Percentiles rank a stretch among this genome's conserved stretches.
Conservation (phyloP, 306 rosid genomes). For the Datisca glomerata region DNA sequence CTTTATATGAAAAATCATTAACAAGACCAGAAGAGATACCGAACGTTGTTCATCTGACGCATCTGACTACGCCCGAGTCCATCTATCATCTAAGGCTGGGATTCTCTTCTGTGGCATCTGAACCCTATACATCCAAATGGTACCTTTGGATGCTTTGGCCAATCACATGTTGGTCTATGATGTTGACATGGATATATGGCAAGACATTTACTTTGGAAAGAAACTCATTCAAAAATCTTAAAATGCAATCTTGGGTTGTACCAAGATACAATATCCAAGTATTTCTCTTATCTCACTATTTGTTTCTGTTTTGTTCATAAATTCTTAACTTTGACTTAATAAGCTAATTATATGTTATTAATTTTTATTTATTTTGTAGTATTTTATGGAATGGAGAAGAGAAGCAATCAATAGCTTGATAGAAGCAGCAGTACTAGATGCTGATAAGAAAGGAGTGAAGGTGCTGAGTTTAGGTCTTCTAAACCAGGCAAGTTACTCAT, state of each 20-base stretch:
- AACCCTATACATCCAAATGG: conserved; percentile 42
- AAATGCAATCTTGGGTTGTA: conserved; percentile 49
- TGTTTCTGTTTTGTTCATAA: neutral
- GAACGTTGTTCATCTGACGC: conserved; percentile 38
- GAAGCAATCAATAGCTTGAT: conserved; percentile 13
- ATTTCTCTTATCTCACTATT: neutral
- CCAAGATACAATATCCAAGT: conserved; percentile 49
- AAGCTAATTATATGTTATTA: too few relatives aligned
- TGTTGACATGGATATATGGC: conserved; percentile 29
- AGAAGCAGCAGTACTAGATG: conserved; percentile 13
- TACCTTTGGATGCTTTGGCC: conserved; percentile 56
- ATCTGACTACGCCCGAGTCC: conserved; percentile 43
- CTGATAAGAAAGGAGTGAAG: conserved; percentile 15
- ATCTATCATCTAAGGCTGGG: conserved; percentile 42
- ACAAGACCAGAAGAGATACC: conserved; percentile 24
- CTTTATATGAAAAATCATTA: conserved; percentile 20
- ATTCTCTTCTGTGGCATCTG: conserved; percentile 42
- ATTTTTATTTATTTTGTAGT: conserved; percentile 6
- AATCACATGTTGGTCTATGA: conserved; percentile 29
- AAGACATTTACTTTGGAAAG: conserved; percentile 33
- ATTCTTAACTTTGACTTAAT: neutral
- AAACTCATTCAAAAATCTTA: conserved; percentile 29
- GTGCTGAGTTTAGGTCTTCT: conserved; percentile 12
- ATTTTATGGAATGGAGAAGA: conserved; percentile 11
- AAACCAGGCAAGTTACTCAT: conserved; percentile 10